phyloP scores from a whole-genome alignment of 345 rosid species.

The Eucalyptus rudis region DNA sequence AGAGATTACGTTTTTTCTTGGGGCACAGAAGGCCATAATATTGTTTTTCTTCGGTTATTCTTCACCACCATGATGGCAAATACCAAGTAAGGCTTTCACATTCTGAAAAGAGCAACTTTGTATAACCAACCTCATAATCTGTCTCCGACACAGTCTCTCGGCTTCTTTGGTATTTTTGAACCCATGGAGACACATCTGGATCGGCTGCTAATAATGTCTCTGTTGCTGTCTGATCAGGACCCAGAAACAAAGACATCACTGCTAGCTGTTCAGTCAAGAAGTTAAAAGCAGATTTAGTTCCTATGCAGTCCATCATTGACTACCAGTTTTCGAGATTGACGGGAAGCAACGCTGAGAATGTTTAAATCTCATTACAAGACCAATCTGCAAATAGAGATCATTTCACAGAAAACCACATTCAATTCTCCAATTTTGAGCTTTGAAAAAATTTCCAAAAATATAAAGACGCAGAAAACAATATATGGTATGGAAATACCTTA shows the following conservation, averaged over 20 bases:
- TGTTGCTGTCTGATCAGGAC: slow-evolving; percentile 79
- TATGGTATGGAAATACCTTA: neutral
- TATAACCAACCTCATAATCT: slow-evolving; percentile 63
- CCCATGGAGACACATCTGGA: slow-evolving; percentile 71
- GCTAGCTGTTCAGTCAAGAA: slow-evolving; percentile 43
- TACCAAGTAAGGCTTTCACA: neutral
- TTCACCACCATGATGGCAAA: neutral
- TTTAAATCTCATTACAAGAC: neutral
- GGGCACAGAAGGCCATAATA: neutral
- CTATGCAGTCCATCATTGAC: neutral
- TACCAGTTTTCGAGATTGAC: neutral
- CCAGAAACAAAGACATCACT: slow-evolving; percentile 92
- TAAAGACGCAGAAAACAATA: neutral
- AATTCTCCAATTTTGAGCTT: neutral
- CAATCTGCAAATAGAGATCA: neutral
- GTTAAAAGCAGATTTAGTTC: neutral
- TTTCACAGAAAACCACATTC: neutral
- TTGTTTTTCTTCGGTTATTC: neutral
- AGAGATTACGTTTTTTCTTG: neutral
- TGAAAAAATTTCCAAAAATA: neutral
- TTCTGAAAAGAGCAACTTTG: neutral
- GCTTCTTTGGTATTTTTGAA: slow-evolving; percentile 81
- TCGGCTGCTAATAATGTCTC: slow-evolving; percentile 58
- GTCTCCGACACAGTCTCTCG: slow-evolving; percentile 90
- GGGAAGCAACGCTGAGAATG: neutral